Percentiles rank a stretch among this genome's conserved stretches.
These are phyloP conservation scores for Crithidia mellificae DNA, from an alignment of 208 protist genomes.

Conservation along the genomic window DNA sequence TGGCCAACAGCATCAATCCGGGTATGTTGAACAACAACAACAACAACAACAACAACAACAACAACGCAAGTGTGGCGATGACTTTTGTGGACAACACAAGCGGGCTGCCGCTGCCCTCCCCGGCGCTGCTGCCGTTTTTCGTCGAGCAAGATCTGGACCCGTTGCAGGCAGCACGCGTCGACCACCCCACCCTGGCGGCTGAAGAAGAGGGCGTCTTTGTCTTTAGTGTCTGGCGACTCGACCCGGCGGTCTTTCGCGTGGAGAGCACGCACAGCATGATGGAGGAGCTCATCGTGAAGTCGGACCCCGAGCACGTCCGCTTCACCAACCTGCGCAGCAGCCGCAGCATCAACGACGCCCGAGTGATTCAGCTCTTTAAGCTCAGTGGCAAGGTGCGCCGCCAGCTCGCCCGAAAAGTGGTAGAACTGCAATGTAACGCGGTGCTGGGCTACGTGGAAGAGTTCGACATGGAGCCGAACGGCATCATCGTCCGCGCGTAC, in stretches of 20 bases:
- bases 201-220: slow-evolving; percentile 88
- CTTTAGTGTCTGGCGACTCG: slow-evolving; percentile 82
- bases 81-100: not conserved
- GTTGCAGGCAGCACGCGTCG: slow-evolving; percentile 47
- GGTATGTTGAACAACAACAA: not conserved
- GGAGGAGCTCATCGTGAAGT: slow-evolving; percentile 90
- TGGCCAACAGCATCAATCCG: not conserved
- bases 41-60: too few species aligned
- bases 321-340: slow-evolving; percentile 84
- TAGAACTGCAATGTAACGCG: slow-evolving; percentile 89
- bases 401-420: slow-evolving; percentile 86
- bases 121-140: slow-evolving; percentile 28
- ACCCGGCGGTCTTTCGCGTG: slow-evolving; percentile 85
- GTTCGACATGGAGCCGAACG: slow-evolving; percentile 89
- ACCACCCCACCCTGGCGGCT: slow-evolving; percentile 76
- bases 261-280: slow-evolving; percentile 85
- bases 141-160: slow-evolving; percentile 53
- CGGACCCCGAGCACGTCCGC: slow-evolving; percentile 89
- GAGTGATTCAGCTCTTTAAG: slow-evolving; percentile 88
- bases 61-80: slow-evolving; percentile 3
- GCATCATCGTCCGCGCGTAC: slow-evolving; percentile 90
- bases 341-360: slow-evolving; percentile 80
- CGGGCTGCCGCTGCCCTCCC: slow-evolving; percentile 13
- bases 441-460: slow-evolving; percentile 89
- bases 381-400: slow-evolving; percentile 90